These are phyloP conservation scores for Cetradonia linearis DNA, from an alignment of 495 filamentous ascomycete genomes.

Conservation along the genomic window DNA sequence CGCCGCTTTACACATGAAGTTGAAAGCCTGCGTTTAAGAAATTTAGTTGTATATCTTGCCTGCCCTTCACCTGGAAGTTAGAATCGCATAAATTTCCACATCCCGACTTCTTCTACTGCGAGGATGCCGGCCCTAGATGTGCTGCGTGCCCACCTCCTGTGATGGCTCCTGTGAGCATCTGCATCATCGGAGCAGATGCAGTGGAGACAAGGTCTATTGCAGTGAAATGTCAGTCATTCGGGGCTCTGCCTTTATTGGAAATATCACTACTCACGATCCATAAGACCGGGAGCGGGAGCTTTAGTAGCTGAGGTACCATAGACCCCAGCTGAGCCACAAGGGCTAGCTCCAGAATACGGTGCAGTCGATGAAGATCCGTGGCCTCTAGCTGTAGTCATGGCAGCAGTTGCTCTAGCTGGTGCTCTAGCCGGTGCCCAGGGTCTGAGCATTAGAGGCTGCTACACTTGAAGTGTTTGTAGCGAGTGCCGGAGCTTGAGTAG, in stretches of 20 bases:
- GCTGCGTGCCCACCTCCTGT: not conserved
- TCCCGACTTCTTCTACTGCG: too few relatives aligned
- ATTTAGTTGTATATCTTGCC: too few relatives aligned
- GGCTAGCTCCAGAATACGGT: not conserved
- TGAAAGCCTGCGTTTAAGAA: too few relatives aligned
- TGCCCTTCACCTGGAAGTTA: too few relatives aligned
- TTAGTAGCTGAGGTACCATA: not conserved
- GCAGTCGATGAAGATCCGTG: not conserved
- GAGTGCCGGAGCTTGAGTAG: constrained; percentile 1
- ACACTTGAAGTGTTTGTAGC: not conserved
- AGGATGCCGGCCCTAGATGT: not conserved
- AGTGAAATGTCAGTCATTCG: not conserved
- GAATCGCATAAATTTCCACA: too few relatives aligned
- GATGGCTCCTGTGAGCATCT: constrained; percentile 6
- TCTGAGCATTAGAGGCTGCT: not conserved
- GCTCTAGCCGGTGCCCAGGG: not conserved
- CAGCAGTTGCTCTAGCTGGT: not conserved
- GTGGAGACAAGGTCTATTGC: constrained; percentile 6
- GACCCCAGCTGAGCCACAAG: not conserved
- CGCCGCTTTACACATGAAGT: not conserved
- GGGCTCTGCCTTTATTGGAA: not conserved
- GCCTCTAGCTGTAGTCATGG: not conserved
- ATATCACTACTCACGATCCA: constrained; percentile 3
- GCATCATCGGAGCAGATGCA: constrained; percentile 9
- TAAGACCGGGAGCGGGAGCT: constrained; percentile 1